Conservation (phyloP, 148 eudicot species). For the Nepenthes gracilis region DNA sequence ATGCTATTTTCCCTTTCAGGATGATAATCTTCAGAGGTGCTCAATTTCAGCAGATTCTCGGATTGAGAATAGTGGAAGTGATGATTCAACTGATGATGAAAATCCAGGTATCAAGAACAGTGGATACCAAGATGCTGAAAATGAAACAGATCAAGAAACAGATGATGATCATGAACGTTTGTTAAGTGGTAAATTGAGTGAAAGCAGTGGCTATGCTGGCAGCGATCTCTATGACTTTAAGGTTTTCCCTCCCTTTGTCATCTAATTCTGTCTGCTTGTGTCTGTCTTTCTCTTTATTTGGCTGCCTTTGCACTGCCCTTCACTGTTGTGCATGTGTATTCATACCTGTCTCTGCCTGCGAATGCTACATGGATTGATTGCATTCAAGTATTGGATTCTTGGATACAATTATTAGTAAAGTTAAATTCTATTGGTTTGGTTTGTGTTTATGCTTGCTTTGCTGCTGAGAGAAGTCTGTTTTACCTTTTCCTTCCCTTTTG, state of each 20-base stretch:
- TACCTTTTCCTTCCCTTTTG: no score
- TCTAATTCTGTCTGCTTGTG: not conserved
- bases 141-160: slow-evolving; percentile 60
- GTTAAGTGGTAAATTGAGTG: slow-evolving; percentile 86
- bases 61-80: slow-evolving; percentile 73
- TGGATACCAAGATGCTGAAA: slow-evolving; percentile 78
- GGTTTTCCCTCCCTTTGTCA: slow-evolving; percentile 28
- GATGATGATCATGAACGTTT: slow-evolving; percentile 75
- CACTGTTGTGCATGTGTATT: not conserved
- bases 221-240: slow-evolving; percentile 90
- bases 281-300: slow-evolving; percentile 1
- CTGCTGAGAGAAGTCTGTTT: no score
- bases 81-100: slow-evolving; percentile 75
- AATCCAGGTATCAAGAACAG: slow-evolving; percentile 38
- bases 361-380: no score
- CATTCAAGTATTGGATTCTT: no score
- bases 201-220: slow-evolving; percentile 81
- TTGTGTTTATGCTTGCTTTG: no score
- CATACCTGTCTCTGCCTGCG: no score
- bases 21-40: slow-evolving; percentile 75
- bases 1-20: slow-evolving; percentile 30
- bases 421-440: no score
- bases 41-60: slow-evolving; percentile 91
- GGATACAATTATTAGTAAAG: no score
- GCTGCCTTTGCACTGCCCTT: not conserved